These are phyloP conservation scores for Neurospora cerealis DNA, from an alignment of 495 filamentous ascomycete species.

Conservation along the genomic window DNA sequence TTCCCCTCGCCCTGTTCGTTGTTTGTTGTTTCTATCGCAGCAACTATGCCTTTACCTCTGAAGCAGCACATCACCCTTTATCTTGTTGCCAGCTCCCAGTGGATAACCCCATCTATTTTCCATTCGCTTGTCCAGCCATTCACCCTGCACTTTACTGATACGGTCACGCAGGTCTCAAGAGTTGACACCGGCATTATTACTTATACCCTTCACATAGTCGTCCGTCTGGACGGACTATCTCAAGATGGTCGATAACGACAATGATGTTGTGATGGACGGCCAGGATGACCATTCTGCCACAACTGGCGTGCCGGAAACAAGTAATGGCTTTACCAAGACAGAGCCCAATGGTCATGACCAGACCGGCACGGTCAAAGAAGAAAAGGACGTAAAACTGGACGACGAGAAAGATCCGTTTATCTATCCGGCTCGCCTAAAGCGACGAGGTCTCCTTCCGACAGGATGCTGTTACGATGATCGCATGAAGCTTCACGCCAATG, in stretches of 20 bases:
- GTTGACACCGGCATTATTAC: not conserved
- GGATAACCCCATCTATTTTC: not conserved
- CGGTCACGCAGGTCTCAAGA: not conserved
- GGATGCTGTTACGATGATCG: constrained; percentile 83
- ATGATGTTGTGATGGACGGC: constrained; percentile 28
- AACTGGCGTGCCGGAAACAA: constrained; percentile 18
- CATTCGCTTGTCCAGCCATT: not conserved
- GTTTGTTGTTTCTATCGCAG: not conserved
- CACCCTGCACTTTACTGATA: not conserved
- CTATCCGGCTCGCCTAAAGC: constrained; percentile 13
- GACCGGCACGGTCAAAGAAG: constrained; percentile 8
- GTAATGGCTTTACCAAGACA: constrained; percentile 27
- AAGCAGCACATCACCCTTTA: not conserved
- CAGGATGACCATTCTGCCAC: constrained; percentile 27
- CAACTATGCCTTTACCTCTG: not conserved
- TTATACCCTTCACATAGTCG: not conserved
- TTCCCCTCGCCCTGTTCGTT: not conserved
- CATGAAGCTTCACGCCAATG: constrained; percentile 87
- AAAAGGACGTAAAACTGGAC: constrained; percentile 16
- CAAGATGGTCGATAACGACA: constrained; percentile 24
- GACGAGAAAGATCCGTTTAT: constrained; percentile 4
- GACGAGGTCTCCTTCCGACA: constrained; percentile 44
- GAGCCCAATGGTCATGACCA: constrained; percentile 15
- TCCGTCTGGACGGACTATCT: not conserved
- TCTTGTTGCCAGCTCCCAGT: not conserved